Conservation (phyloP, 1,139 yeast genomes). For the Yamadazyma mexicana region DNA sequence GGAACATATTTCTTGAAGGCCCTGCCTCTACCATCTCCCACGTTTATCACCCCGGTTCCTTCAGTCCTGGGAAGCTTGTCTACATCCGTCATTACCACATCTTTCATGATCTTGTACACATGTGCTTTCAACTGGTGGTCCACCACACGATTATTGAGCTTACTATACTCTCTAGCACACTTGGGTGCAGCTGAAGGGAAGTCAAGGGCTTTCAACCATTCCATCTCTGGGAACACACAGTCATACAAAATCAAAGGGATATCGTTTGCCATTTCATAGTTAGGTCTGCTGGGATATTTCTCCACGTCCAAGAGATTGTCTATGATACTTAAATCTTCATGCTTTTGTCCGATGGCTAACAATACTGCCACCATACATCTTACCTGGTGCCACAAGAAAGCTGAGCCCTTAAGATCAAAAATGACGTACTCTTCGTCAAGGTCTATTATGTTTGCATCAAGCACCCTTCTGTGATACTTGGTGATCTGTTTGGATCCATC, state of each 20-base stretch:
- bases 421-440: conserved; percentile 53
- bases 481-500: conserved; percentile 93
- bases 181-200: conserved; percentile 19
- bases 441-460: conserved; percentile 49
- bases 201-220: conserved; percentile 53
- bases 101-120: conserved; percentile 32
- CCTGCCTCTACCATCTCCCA: conserved; percentile 75
- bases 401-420: conserved; percentile 82
- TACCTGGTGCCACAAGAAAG: conserved; percentile 98
- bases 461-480: conserved; percentile 63
- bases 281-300: conserved; percentile 67
- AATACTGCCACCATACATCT: conserved; percentile 90
- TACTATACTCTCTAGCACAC: conserved; percentile 25
- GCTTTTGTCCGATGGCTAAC: conserved; percentile 74
- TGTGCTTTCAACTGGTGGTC: conserved; percentile 39
- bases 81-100: conserved; percentile 19
- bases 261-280: conserved; percentile 88
- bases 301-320: conserved; percentile 58
- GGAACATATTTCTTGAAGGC: conserved; percentile 58
- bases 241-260: conserved; percentile 87
- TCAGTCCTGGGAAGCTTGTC: conserved; percentile 16
- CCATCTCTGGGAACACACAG: conserved; percentile 72
- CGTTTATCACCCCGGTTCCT: conserved; percentile 44
- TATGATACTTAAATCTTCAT: conserved; percentile 63
- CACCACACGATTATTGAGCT: conserved; percentile 28